phyloP scores from a whole-genome alignment of 176 grass and related monocot genomes.

The Saccharum spontaneum region DNA sequence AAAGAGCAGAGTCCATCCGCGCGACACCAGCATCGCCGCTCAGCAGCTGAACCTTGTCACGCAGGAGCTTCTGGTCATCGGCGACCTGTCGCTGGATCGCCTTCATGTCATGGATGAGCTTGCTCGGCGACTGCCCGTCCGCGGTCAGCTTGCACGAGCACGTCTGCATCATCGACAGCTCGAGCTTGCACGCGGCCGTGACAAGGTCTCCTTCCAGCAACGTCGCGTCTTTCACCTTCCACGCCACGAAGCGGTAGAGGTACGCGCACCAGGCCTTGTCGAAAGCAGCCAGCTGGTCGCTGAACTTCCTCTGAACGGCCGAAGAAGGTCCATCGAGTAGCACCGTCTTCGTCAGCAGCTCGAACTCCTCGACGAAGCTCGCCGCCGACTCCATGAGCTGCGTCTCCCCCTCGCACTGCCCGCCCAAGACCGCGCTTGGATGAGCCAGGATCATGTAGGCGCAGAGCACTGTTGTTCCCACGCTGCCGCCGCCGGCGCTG shows the following conservation, averaged over 20 bases:
- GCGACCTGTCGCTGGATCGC: constrained; percentile 86
- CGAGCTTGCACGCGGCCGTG: constrained; percentile 76
- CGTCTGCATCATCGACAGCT: constrained; percentile 97
- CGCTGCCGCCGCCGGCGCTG: too few species aligned
- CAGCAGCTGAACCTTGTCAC: constrained; percentile 86
- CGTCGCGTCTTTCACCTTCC: constrained; percentile 93
- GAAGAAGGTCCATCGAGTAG: constrained; percentile 48
- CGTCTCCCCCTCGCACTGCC: constrained; percentile 49
- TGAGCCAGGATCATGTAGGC: constrained; percentile 98
- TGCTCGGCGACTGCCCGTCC: constrained; percentile 36
- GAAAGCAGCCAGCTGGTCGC: constrained; percentile 54
- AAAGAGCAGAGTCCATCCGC: constrained; percentile 82
- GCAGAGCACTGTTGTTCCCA: too few species aligned
- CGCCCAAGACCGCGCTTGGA: constrained; percentile 87
- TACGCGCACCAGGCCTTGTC: constrained; percentile 79
- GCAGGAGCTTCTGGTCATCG: constrained; percentile 77
- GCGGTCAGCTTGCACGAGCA: constrained; percentile 74
- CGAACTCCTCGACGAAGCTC: constrained; percentile 60
- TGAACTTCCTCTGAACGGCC: constrained; percentile 49
- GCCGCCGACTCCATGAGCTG: constrained; percentile 62
- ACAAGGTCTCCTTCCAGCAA: constrained; percentile 87
- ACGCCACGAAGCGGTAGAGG: constrained; percentile 80
- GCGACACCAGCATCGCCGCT: constrained; percentile 76
- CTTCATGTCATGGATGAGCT: constrained; percentile 85
- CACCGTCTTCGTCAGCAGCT: constrained; percentile 58